Evolutionary conservation across 2,329 filamentous ascomycete genomes (phyloP).

Genomic region (Colletotrichum echinochloae): DNA sequence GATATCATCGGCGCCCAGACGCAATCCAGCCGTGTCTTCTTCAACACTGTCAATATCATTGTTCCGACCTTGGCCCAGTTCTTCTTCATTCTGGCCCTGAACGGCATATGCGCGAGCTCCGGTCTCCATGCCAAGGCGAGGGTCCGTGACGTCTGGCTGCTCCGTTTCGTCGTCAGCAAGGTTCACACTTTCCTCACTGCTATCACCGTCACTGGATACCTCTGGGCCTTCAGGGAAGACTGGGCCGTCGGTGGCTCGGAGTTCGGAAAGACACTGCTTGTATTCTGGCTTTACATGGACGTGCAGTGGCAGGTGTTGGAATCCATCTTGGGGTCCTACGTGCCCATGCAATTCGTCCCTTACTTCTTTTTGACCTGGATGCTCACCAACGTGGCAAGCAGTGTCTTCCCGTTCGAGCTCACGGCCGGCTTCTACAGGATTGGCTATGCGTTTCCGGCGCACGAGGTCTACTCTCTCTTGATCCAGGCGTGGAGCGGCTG

Average conservation of each 20-base stretch:
- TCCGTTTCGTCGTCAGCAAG: constrained; percentile 46
- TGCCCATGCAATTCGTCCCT: constrained; percentile 53
- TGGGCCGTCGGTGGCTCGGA: constrained; percentile 53
- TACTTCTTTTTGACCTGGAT: constrained; percentile 59
- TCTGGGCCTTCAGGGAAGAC: constrained; percentile 58
- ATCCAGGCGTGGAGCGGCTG: constrained; percentile 58
- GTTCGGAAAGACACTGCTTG: constrained; percentile 47
- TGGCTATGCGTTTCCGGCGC: constrained; percentile 52
- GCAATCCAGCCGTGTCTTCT: constrained; percentile 50
- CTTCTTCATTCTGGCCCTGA: constrained; percentile 44
- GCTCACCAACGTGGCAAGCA: constrained; percentile 53
- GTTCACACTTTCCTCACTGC: constrained; percentile 52
- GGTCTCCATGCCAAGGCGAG: constrained; percentile 28
- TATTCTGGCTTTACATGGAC: constrained; percentile 55
- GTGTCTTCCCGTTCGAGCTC: constrained; percentile 53
- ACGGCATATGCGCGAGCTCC: constrained; percentile 22
- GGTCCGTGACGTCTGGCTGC: constrained; percentile 45
- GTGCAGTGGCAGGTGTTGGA: constrained; percentile 58
- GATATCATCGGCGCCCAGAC: constrained; percentile 49
- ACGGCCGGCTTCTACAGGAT: constrained; percentile 55
- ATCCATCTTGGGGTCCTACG: constrained; percentile 42
- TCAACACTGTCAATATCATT: constrained; percentile 56
- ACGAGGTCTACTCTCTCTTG: constrained; percentile 51
- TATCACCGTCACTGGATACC: constrained; percentile 53
- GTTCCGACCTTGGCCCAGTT: constrained; percentile 51